Conservation (phyloP, 2,329 filamentous ascomycete genomes). For the Elsinoe fawcettii region DNA sequence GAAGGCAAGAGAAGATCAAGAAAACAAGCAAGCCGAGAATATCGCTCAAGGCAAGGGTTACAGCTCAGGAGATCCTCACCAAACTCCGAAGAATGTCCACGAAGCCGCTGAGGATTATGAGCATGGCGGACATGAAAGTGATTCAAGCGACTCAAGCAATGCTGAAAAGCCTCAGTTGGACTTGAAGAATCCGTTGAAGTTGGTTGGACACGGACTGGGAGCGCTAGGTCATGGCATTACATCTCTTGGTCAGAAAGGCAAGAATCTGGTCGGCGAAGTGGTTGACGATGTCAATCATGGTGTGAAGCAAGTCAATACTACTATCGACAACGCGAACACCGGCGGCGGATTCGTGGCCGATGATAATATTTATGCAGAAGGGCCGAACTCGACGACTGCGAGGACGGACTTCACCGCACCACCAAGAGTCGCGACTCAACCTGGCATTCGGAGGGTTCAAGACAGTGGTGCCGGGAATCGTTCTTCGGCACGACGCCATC, state of each 20-base stretch:
- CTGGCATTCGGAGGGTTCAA: not conserved
- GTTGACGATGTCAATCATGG: conserved; percentile 37
- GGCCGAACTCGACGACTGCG: not conserved
- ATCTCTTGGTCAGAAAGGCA: conserved; percentile 43
- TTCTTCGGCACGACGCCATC: not conserved
- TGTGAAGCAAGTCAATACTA: conserved; percentile 30
- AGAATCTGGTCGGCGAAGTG: conserved; percentile 32
- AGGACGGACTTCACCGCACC: not conserved
- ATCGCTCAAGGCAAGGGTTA: conserved; percentile 26
- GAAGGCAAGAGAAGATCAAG: conserved; percentile 43
- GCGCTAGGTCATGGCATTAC: conserved; percentile 40
- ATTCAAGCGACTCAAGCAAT: conserved; percentile 6
- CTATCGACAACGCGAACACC: conserved; percentile 18
- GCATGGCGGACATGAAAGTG: conserved; percentile 12
- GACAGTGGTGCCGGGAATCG: not conserved
- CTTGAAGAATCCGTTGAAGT: conserved; percentile 25
- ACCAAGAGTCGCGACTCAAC: not conserved
- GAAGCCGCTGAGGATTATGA: conserved; percentile 26
- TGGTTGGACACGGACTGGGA: conserved; percentile 40
- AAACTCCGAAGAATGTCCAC: conserved; percentile 25
- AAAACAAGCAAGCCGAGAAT: conserved; percentile 29
- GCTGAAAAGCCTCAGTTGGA: conserved; percentile 23
- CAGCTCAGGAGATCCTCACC: conserved; percentile 27
- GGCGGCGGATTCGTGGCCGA: conserved; percentile 16
- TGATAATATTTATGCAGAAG: not conserved